Base-by-base conservation (phyloP, 352 stramenopile genomes). In the Phytophthora ramorum region DNA sequence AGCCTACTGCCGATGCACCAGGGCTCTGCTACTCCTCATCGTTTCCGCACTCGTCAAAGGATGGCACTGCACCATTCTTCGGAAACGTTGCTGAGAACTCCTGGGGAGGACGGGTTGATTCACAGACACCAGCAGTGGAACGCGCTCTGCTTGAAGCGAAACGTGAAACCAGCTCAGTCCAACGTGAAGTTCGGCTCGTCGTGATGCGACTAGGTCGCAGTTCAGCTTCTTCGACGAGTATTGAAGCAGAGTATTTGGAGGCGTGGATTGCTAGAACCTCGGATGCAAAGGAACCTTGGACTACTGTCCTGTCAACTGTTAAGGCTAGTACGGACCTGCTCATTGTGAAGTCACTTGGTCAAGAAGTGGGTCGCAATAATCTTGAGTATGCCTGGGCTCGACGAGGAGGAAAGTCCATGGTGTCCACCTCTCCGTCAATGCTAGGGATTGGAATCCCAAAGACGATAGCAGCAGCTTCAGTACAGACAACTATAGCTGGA, bases 1-100 rank as follows among this genome's bases (percentile, higher is more conserved):
- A 45, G 4, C 38, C 22, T 68, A 17, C 26, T 45, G 24, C 24
- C 7, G 17, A 20, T 32, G 48, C 56, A 3, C 20, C 26, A 28
- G 58, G 10, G 0, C 28, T 78, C 5, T 86, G 74, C 56, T 81
- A 69, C 34, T 72, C 73, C 3, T 76, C 79, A 9, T 79, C 76
- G 0, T 85, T 84, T 26, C 55, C 68, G 14, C 66, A 73, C 8
- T 58, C 20, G 19, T n/a, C 38, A 22, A 45, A 43, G 13, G 61
- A 32, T 10, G 40, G 62, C 4, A 37, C 2, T 30, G 13, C 14
- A 26, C 56, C 60, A 35, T 65, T 69, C 68, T 66, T 59, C n/a
- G 58, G 7, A 35, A 61, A 35, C 3, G 16, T 60, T 41, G 47
- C 45, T 48, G 43, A 45, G 38, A 10, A 22, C 13, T 20, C 37